Conservation (phyloP, 345 rosid genomes). For the Sonneratia alba region DNA sequence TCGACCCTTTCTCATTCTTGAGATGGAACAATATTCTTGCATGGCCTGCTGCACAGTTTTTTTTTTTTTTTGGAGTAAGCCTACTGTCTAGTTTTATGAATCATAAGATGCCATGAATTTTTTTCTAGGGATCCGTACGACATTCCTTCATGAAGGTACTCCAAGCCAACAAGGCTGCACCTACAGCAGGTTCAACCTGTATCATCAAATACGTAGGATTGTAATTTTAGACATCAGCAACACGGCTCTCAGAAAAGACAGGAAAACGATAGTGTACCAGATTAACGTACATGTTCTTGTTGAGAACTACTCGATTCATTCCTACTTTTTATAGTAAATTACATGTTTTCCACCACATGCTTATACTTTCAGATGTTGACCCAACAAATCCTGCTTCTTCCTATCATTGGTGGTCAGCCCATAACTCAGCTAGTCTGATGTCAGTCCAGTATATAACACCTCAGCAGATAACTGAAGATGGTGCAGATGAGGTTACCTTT, state of each 20-base stretch:
- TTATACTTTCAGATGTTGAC: neutral
- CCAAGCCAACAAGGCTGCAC: conserved; percentile 63
- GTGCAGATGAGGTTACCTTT: conserved; percentile 30
- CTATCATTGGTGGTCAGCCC: neutral
- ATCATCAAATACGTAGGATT: neutral
- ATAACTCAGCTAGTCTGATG: neutral
- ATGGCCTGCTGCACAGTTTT: conserved; percentile 20
- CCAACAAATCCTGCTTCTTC: neutral
- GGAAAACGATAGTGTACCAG: too few species aligned
- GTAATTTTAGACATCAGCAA: neutral
- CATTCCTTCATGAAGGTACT: conserved; percentile 26
- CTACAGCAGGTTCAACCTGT: conserved; percentile 62
- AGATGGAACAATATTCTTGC: neutral
- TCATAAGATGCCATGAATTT: conserved; percentile 1
- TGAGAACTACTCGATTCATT: neutral
- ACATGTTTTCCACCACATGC: neutral
- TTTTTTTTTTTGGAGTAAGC: neutral
- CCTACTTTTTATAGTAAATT: neutral
- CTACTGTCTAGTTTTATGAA: conserved; percentile 21
- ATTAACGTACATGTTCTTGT: neutral
- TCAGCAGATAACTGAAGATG: neutral
- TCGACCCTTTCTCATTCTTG: neutral
- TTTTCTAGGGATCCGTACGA: conserved; percentile 11
- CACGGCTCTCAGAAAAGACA: conserved; percentile 6
- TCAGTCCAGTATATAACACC: neutral